Evolutionary conservation across 2,329 filamentous ascomycete species (phyloP), one percentile per base, ranked within the genome.

Genomic region (Chaetomium strumarium): DNA sequence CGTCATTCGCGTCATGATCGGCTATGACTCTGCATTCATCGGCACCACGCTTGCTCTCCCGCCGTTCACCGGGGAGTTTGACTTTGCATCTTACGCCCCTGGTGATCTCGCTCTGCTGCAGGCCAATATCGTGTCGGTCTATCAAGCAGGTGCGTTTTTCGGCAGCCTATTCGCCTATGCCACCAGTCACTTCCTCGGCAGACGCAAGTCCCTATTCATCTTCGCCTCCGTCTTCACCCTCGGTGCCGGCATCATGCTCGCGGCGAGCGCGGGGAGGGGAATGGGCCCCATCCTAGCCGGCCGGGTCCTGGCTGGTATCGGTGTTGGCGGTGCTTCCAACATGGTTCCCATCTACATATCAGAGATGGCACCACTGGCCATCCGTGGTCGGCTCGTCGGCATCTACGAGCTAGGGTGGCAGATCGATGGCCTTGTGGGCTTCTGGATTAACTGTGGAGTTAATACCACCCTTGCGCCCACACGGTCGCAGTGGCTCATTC

Each of bases 141-240:
- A 89, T 71, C 88, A 92, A 68, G 88, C 88, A 10, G 88, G 88
- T 54, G 87, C 87, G 55, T 91, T 93, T 72, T 91, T 92, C 61
- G 88, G 88, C 46, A 81, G 84, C n/a, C 70, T 90, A 38, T 77
- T 79, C 55, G 85, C 83, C 52, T 90, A 86, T 60, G 75, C 73
- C 9, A 77, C 80, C 33, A 82, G 79, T 30, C 83, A 85, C 71
- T 87, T 78, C 65, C 71, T 85, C 56, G 87, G 87, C 29, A 79
- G 87, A 19, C 80, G 80, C 62, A 78, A 75, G 64, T 84, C 81
- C 19, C 73, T 91, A 2, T 71, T 83, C 57, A 58, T 82, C 43
- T 86, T 84, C 64, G 70, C 76, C 2, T 49, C 77, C 33, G 60
- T 91, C 57, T 91, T 91, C 67, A 75, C 81, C 49, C 63, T 90